These are phyloP conservation scores for Solanum tacnaense DNA, from an alignment of 257 asterid species.

Conservation along the genomic window DNA sequence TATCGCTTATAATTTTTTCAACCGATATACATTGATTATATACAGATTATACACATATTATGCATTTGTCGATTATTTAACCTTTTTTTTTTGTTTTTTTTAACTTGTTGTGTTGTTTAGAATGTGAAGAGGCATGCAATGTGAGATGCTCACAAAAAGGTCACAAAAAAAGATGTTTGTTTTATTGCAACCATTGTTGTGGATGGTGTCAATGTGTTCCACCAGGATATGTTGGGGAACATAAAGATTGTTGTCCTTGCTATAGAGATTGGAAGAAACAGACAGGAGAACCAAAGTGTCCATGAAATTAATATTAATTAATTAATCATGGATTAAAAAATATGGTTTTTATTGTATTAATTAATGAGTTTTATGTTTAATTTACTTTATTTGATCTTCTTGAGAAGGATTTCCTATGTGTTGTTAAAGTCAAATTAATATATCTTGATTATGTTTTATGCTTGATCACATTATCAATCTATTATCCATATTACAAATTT, in stretches of 20 bases:
- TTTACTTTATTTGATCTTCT: background rate
- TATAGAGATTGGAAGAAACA: background rate
- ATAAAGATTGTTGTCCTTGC: background rate
- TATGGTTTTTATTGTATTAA: background rate
- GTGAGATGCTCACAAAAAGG: background rate
- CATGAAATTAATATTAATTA: background rate
- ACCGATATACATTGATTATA: background rate
- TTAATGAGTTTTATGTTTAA: background rate
- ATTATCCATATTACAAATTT: background rate
- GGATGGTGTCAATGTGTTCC: background rate
- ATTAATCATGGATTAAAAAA: background rate
- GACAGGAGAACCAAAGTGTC: background rate
- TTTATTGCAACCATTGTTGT: background rate
- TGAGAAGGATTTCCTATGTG: background rate
- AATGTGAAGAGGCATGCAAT: background rate
- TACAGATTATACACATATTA: background rate
- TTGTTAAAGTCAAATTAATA: background rate
- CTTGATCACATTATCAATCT: background rate
- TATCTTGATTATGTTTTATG: background rate
- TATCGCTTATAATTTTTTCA: background rate
- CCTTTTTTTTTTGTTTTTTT: background rate
- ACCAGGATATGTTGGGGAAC: background rate
- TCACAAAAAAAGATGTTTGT: background rate
- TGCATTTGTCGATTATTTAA: background rate
- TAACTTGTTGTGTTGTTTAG: background rate